phyloP scores from a whole-genome alignment of 2,329 filamentous ascomycete genomes.

The Hymenoscyphus infarciens region DNA sequence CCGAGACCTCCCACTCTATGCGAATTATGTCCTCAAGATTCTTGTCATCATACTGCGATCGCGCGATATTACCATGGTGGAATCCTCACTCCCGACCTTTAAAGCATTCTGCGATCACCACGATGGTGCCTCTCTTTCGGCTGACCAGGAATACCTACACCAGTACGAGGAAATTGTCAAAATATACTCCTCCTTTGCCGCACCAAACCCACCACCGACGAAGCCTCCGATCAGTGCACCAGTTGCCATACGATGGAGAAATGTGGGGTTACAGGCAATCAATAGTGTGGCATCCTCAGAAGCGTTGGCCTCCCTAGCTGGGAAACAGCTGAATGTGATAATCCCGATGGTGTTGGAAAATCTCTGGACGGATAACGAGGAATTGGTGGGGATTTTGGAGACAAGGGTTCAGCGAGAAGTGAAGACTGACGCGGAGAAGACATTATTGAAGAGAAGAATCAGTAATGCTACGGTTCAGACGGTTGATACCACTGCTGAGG shows the following conservation, averaged over 20 bases:
- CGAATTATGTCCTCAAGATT: constrained; percentile 78
- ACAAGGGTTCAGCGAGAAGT: constrained; percentile 65
- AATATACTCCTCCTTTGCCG: constrained; percentile 76
- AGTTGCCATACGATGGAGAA: constrained; percentile 74
- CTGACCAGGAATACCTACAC: constrained; percentile 76
- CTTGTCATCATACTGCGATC: constrained; percentile 79
- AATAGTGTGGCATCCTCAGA: constrained; percentile 78
- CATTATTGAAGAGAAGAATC: constrained; percentile 60
- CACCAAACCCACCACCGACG: constrained; percentile 50
- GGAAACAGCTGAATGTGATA: constrained; percentile 72
- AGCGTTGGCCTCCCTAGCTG: constrained; percentile 69
- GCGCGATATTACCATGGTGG: constrained; percentile 86
- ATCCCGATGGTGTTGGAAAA: constrained; percentile 86
- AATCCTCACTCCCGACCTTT: constrained; percentile 83
- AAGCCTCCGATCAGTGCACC: constrained; percentile 63
- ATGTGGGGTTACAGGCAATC: constrained; percentile 71
- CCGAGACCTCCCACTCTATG: constrained; percentile 86
- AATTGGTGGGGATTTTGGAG: constrained; percentile 65
- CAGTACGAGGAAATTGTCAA: constrained; percentile 81
- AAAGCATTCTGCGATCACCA: constrained; percentile 85
- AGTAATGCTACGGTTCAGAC: constrained; percentile 78
- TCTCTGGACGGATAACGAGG: constrained; percentile 70
- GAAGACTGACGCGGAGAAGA: constrained; percentile 61
- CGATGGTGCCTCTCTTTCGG: constrained; percentile 78
- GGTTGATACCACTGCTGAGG: constrained; percentile 58